A percentile compares a stretch with the other conserved stretches of the same genome.
Evolutionary conservation across 495 filamentous ascomycete species (phyloP).

Genomic region (Diplogelasinospora grovesii): DNA sequence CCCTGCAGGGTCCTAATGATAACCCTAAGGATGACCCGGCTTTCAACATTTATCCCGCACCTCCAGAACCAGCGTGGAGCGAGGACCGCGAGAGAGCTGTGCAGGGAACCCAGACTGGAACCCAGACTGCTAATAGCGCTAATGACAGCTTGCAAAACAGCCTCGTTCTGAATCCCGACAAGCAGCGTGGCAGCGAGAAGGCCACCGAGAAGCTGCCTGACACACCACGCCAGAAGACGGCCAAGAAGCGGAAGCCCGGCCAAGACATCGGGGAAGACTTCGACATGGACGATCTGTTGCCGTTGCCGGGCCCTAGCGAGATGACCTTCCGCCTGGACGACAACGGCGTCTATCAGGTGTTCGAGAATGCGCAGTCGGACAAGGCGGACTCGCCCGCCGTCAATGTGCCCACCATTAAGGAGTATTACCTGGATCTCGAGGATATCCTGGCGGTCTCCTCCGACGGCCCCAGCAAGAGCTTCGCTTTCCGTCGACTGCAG

Average conservation of each 20-base stretch:
- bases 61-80: constrained; percentile 85
- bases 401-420: constrained; percentile 76
- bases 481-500: constrained; percentile 87
- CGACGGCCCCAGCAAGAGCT: constrained; percentile 93
- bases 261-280: constrained; percentile 78
- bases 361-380: constrained; percentile 57
- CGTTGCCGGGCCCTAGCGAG: constrained; percentile 62
- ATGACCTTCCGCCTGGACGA: constrained; percentile 72
- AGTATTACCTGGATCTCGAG: constrained; percentile 95
- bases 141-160: constrained; percentile 52
- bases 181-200: constrained; percentile 13
- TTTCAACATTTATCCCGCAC: constrained; percentile 88
- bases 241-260: constrained; percentile 73
- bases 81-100: constrained; percentile 51
- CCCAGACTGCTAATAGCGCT: constrained; percentile 31
- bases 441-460: constrained; percentile 75
- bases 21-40: constrained; percentile 79
- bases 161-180: constrained; percentile 37
- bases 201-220: constrained; percentile 11
- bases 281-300: constrained; percentile 65
- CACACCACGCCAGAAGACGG: constrained; percentile 20
- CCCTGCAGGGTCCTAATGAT: constrained; percentile 67
- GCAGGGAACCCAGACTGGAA: constrained; percentile 29
- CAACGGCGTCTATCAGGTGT: constrained; percentile 87
- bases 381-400: constrained; percentile 61